These are phyloP conservation scores for Hypocrella siamensis DNA, from an alignment of 2,329 filamentous ascomycete species.

Conservation along the genomic window DNA sequence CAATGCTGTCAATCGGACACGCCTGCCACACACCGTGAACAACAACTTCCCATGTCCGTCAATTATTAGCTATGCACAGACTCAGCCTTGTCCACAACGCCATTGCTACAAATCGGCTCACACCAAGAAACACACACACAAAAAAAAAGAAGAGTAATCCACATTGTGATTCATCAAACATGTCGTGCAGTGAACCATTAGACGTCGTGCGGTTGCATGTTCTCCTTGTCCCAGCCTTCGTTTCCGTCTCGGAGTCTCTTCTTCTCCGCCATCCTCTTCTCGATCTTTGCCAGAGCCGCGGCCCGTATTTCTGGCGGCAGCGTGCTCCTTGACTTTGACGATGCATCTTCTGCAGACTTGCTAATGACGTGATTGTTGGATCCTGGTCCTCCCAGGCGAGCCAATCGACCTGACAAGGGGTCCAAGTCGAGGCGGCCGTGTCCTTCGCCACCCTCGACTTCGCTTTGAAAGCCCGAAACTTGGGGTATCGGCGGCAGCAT, in stretches of 20 bases:
- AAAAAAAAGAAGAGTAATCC: not conserved
- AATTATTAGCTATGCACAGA: too few relatives aligned
- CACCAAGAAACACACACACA: not conserved
- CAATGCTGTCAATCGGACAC: too few relatives aligned
- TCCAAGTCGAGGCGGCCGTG: slow-evolving; percentile 32
- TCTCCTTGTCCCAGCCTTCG: slow-evolving; percentile 32
- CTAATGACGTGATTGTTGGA: slow-evolving; percentile 10
- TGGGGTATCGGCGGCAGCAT: too few relatives aligned
- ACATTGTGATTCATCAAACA: not conserved
- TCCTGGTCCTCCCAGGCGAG: slow-evolving; percentile 25
- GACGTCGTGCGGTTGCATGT: slow-evolving; percentile 28
- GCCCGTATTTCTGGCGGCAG: slow-evolving; percentile 35
- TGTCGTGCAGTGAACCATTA: too few relatives aligned
- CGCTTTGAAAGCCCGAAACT: too few relatives aligned
- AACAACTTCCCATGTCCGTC: too few relatives aligned
- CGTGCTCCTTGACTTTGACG: slow-evolving; percentile 24
- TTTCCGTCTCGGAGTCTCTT: slow-evolving; percentile 16
- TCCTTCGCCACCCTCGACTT: slow-evolving; percentile 13
- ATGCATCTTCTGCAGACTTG: too few relatives aligned
- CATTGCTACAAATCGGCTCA: too few relatives aligned
- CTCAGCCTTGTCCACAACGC: too few relatives aligned
- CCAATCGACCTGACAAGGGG: slow-evolving; percentile 29
- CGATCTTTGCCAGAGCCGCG: slow-evolving; percentile 37
- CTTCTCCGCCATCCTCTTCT: slow-evolving; percentile 37
- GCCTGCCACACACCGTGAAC: too few relatives aligned